These are phyloP conservation scores for Colletotrichum abscissum DNA, from an alignment of 2,329 filamentous ascomycete species.

Conservation along the genomic window DNA sequence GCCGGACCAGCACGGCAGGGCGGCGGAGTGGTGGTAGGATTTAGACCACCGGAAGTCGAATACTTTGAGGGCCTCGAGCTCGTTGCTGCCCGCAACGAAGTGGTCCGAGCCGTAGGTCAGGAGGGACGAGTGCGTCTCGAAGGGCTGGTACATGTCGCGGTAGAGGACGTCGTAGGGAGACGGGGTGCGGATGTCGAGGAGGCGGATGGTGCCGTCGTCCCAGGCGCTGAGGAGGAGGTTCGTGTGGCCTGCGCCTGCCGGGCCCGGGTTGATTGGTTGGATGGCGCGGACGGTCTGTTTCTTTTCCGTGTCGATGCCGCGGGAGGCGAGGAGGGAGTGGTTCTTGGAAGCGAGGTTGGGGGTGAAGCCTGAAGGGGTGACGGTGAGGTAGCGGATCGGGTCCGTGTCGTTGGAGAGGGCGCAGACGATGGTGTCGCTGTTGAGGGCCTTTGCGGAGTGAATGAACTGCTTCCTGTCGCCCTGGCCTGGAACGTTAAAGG, in stretches of 20 bases:
- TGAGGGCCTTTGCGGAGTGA: constrained; percentile 57
- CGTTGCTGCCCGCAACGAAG: constrained; percentile 62
- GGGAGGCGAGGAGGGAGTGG: constrained; percentile 39
- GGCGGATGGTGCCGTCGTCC: constrained; percentile 61
- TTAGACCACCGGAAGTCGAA: constrained; percentile 66
- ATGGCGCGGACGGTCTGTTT: constrained; percentile 58
- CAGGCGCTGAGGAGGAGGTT: constrained; percentile 62
- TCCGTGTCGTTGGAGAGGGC: constrained; percentile 53
- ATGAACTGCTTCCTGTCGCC: constrained; percentile 40
- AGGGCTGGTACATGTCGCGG: constrained; percentile 63
- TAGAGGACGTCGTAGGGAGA: constrained; percentile 60
- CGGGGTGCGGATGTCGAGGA: constrained; percentile 59
- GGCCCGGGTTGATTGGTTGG: constrained; percentile 51
- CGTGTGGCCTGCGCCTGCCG: constrained; percentile 44
- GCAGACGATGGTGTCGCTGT: constrained; percentile 56
- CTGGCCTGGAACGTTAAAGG: constrained; percentile 30
- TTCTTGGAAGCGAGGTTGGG: constrained; percentile 49
- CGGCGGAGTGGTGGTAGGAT: constrained; percentile 61
- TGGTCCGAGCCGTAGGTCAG: constrained; percentile 61
- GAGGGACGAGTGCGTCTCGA: constrained; percentile 57
- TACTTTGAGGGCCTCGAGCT: constrained; percentile 56
- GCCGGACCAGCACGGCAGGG: constrained; percentile 55
- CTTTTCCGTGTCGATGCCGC: constrained; percentile 43
- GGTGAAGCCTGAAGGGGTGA: constrained; percentile 58
- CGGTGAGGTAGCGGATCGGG: constrained; percentile 57